Evolutionary conservation across 495 filamentous ascomycete species (phyloP).

Genomic region (Penicillium flavigenum): DNA sequence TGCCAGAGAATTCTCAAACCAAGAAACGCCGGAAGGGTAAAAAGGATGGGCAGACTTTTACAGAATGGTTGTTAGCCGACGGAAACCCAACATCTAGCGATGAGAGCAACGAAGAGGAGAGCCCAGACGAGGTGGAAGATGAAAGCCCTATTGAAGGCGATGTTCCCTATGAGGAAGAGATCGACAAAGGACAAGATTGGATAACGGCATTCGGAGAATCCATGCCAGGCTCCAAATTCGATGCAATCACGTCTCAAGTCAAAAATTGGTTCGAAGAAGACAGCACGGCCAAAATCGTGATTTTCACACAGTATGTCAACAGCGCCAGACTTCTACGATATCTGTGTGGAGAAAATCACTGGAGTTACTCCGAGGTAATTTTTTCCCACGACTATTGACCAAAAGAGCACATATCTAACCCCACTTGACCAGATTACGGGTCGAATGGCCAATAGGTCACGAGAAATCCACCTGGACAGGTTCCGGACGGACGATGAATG

Average conservation of each 20-base stretch:
- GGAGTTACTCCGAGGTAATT: neutral
- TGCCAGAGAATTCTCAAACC: neutral
- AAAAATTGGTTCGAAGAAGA: neutral
- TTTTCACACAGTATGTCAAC: constrained; percentile 1
- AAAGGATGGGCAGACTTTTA: neutral
- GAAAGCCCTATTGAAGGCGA: neutral
- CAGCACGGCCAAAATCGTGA: neutral
- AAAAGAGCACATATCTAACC: neutral
- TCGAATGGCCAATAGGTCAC: neutral
- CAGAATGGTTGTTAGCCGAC: neutral
- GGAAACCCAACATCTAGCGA: neutral
- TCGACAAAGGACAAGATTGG: neutral
- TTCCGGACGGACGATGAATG: neutral
- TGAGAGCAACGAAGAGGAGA: neutral
- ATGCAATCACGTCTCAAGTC: neutral
- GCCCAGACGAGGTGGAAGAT: neutral
- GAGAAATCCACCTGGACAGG: neutral
- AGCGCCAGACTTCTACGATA: neutral
- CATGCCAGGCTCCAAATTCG: constrained; percentile 1
- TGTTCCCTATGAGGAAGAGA: neutral
- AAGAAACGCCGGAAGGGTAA: neutral
- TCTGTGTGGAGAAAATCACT: neutral
- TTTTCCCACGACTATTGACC: too few relatives aligned
- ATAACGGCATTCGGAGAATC: neutral
- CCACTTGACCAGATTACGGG: neutral